Evolutionary conservation across 345 rosid species (phyloP), one percentile per base, ranked within the genome.

Genomic region (Eucalyptus caleyi): DNA sequence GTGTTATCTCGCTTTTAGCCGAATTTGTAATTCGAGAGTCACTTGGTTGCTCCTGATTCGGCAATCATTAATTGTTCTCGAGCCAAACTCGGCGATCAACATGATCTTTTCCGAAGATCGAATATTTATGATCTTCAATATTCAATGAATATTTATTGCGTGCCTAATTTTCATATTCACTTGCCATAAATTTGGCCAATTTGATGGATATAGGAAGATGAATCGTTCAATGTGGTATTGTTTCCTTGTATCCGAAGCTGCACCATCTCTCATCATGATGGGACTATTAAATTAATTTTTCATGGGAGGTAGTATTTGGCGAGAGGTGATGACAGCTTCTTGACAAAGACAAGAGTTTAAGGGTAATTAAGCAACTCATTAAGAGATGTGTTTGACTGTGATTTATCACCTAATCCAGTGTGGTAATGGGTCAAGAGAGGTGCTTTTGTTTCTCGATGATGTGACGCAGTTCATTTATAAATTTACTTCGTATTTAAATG

Each of bases 21-120:
- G 3, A 37, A 72, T 21, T 5, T 37, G 14, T 18, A 37, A 4
- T 37, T 72, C 27, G 4, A 21, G 1, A 72, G 21, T 21, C 8
- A 12, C 27, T 2, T 2, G 4, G 2, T 6, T 7, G 26, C 14
- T 3, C 14, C 26, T 5, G 2, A 37, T 72, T 34, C 2, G 3
- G 3, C 7, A 9, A 34, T 34, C 44, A 5, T 34, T 34, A 9
- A 18, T 69, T 7, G 4, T 69, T 34, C 14, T 34, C 2, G 4
- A 32, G 1, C 12, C 0, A 67, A 18, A 0, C 1, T 67, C 7
- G 1, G 1, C 4, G 8, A 37, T 37, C 5, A 7, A 8, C 2
- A 3, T 10, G 23, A 69, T 18, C 1, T 34, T 23, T 9, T 69
- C 2, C 3, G 4, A 34, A 18, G 2, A 18, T 9, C 0, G 12